Evolutionary conservation across 306 rosid species (phyloP).

Genomic region (Arachis stenosperma): DNA sequence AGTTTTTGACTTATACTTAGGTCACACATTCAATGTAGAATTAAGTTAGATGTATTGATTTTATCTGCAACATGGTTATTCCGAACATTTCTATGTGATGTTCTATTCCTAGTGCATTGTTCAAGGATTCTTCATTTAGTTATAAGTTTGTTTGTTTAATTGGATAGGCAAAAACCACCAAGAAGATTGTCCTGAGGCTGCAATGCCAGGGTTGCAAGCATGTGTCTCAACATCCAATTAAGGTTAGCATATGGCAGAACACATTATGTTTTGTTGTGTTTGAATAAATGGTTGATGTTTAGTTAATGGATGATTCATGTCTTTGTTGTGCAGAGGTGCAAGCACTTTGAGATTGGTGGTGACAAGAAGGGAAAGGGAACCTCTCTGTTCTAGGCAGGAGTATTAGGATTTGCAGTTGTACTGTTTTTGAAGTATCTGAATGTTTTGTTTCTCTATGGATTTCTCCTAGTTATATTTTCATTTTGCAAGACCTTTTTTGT

Average conservation of each 20-base stretch:
- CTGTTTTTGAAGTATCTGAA: slow-evolving; percentile 6
- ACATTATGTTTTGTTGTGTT: not conserved
- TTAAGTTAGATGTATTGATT: too few relatives aligned
- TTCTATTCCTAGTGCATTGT: not conserved
- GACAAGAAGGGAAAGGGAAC: slow-evolving; percentile 71
- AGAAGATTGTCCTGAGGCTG: slow-evolving; percentile 62
- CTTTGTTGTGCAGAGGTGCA: slow-evolving; percentile 58
- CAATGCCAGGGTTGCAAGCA: slow-evolving; percentile 66
- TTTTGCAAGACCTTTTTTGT: slow-evolving; percentile 9
- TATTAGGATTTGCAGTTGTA: slow-evolving; percentile 28
- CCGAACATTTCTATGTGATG: too few relatives aligned
- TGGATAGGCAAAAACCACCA: slow-evolving; percentile 60
- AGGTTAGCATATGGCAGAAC: slow-evolving; percentile 37
- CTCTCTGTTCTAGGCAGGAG: slow-evolving; percentile 48
- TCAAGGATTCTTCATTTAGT: not conserved
- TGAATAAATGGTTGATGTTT: not conserved
- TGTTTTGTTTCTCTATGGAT: slow-evolving; percentile 44
- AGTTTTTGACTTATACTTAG: not conserved
- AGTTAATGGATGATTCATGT: slow-evolving; percentile 1
- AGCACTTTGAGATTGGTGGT: slow-evolving; percentile 67
- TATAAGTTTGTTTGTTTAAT: not conserved
- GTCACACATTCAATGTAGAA: not conserved
- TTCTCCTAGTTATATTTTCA: slow-evolving; percentile 35
- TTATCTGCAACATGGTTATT: too few relatives aligned
- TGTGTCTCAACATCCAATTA: slow-evolving; percentile 58